Percentiles rank a stretch among this genome's conserved stretches.
These are phyloP conservation scores for Macrotyloma uniflorum DNA, from an alignment of 306 rosid species.

Conservation along the genomic window DNA sequence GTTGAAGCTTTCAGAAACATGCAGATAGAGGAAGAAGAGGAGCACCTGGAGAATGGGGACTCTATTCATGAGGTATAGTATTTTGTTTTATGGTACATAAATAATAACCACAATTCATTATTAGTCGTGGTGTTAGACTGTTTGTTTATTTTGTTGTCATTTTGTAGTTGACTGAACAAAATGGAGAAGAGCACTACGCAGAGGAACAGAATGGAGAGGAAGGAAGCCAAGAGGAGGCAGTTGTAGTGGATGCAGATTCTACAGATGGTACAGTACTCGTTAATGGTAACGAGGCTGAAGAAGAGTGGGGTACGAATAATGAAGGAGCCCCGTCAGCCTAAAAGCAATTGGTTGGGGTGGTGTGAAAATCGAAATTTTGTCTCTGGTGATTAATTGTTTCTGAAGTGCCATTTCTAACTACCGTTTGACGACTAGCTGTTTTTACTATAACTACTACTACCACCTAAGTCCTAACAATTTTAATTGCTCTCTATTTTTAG, in stretches of 20 bases:
- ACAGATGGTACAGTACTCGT: constrained; percentile 93
- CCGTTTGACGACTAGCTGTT: constrained; percentile 56
- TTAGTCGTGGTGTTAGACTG: constrained; percentile 30
- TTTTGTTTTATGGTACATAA: constrained; percentile 3
- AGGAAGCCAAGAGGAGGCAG: constrained; percentile 94
- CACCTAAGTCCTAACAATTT: constrained; percentile 31
- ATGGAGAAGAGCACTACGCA: constrained; percentile 49
- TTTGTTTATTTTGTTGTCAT: constrained; percentile 29
- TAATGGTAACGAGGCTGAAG: constrained; percentile 90
- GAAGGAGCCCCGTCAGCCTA: constrained; percentile 98
- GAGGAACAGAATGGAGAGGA: constrained; percentile 73
- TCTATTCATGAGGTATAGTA: constrained; percentile 67
- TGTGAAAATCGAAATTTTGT: constrained; percentile 96
- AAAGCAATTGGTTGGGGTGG: constrained; percentile 95
- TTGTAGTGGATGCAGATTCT: constrained; percentile 96
- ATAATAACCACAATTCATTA: neutral
- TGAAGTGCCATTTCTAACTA: constrained; percentile 82
- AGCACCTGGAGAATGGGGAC: constrained; percentile 84
- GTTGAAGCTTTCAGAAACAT: constrained; percentile 81
- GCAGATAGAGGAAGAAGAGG: constrained; percentile 74
- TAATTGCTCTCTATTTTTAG: constrained; percentile 20
- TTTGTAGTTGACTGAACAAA: constrained; percentile 49
- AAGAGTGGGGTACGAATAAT: constrained; percentile 99
- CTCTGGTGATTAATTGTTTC: constrained; percentile 99
- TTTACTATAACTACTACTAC: constrained; percentile 42